Evolutionary conservation across 495 filamentous ascomycete genomes (phyloP).

Genomic region (Tetracladium marchalianum): DNA sequence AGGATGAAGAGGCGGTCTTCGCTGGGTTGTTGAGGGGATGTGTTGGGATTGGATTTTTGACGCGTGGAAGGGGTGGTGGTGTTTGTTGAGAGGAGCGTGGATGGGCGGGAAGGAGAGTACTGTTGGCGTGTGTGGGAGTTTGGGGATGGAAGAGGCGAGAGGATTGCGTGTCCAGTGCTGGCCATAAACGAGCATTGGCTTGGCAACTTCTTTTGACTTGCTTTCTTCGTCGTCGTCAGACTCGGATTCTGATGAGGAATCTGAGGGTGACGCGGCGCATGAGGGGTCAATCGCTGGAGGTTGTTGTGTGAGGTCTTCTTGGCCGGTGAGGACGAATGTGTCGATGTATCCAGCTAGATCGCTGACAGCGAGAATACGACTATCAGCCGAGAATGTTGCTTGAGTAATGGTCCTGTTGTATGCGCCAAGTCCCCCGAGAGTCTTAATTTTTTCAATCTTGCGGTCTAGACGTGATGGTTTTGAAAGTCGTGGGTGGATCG

Average conservation of each 20-base stretch:
- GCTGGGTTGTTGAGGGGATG: slow-evolving; percentile 26
- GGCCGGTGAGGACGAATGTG: slow-evolving; percentile 62
- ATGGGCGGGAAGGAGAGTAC: slow-evolving; percentile 69
- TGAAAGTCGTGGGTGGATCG: slow-evolving; percentile 35
- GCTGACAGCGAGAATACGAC: slow-evolving; percentile 62
- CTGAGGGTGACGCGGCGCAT: slow-evolving; percentile 12
- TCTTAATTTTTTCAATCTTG: slow-evolving; percentile 41
- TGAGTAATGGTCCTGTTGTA: slow-evolving; percentile 73
- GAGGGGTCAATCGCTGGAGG: slow-evolving; percentile 8
- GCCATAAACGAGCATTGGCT: slow-evolving; percentile 18
- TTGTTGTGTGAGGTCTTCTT: slow-evolving; percentile 29
- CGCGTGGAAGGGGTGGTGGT: slow-evolving; percentile 29
- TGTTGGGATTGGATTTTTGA: slow-evolving; percentile 36
- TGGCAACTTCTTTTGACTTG: slow-evolving; percentile 17
- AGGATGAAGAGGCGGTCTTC: slow-evolving; percentile 63
- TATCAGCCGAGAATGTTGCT: slow-evolving; percentile 70
- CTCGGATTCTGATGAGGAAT: slow-evolving; percentile 25
- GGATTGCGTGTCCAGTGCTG: slow-evolving; percentile 59
- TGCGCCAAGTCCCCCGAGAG: slow-evolving; percentile 58
- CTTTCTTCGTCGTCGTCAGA: slow-evolving; percentile 41
- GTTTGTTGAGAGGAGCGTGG: slow-evolving; percentile 22
- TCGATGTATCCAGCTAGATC: slow-evolving; percentile 84
- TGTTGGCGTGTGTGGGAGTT: slow-evolving; percentile 56
- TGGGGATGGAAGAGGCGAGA: slow-evolving; percentile 62
- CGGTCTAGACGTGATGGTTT: slow-evolving; percentile 50